Evolutionary conservation across 1,284 basidiomycete species (phyloP).

Genomic region (Apiotrichum gracile): DNA sequence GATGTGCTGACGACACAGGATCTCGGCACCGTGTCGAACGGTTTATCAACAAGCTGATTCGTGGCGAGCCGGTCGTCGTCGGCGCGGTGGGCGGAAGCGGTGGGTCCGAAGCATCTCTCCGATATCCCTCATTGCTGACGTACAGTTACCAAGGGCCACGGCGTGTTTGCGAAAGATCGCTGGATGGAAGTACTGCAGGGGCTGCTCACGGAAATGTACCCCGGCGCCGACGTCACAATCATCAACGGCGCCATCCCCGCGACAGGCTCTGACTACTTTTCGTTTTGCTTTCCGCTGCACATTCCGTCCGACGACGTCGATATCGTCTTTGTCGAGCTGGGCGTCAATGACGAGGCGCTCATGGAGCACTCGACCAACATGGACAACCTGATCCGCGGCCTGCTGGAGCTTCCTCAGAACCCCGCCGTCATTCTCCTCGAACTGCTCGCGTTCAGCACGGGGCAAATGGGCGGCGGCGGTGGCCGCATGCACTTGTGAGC

Average conservation of each 20-base stretch:
- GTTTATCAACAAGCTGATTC: slow-evolving; percentile 34
- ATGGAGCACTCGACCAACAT: slow-evolving; percentile 44
- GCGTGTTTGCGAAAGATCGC: slow-evolving; percentile 29
- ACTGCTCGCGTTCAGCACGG: slow-evolving; percentile 38
- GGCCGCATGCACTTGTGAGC: slow-evolving; percentile 42
- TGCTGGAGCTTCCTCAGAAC: slow-evolving; percentile 33
- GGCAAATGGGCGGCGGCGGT: slow-evolving; percentile 44
- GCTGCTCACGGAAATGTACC: slow-evolving; percentile 33
- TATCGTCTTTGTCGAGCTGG: slow-evolving; percentile 43
- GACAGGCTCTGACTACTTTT: slow-evolving; percentile 46
- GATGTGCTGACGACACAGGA: slow-evolving; percentile 14
- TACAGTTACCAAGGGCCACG: slow-evolving; percentile 42
- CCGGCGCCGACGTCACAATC: slow-evolving; percentile 19
- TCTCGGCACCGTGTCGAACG: slow-evolving; percentile 26
- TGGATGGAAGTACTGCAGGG: slow-evolving; percentile 37
- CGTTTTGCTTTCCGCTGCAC: slow-evolving; percentile 44
- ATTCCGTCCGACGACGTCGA: slow-evolving; percentile 34
- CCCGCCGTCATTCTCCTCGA: slow-evolving; percentile 44
- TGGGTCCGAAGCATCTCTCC: slow-evolving; percentile 12
- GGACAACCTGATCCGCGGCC: slow-evolving; percentile 44
- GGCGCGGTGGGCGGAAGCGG: slow-evolving; percentile 43
- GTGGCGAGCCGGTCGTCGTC: slow-evolving; percentile 36
- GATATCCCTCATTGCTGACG: neutral
- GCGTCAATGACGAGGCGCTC: slow-evolving; percentile 44
- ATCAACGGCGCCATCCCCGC: slow-evolving; percentile 41